Base-by-base conservation (phyloP, 78 protist genomes). In the Fonticula alba region DNA sequence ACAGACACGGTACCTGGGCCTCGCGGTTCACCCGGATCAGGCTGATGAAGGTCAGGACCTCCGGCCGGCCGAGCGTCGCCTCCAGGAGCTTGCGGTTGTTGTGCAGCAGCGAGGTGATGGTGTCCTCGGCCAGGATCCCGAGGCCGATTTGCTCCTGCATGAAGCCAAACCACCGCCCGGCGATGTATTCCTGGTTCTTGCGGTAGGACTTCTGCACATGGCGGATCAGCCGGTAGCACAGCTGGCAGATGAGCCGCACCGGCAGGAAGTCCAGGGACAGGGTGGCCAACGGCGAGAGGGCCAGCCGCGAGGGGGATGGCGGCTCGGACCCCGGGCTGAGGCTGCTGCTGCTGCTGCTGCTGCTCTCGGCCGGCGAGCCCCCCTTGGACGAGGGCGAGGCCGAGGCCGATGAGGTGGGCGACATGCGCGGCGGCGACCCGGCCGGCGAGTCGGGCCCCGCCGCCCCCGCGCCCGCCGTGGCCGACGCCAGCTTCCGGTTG, bases 91-190 rank as follows among this genome's bases (percentile, higher is more conserved):
- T 59, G 56, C 59, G 37, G 53, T 69, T 69, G 47, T 52, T 47
- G 75, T 69, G 47, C n/a, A 69, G 62, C 32, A 69, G 53, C 22
- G 54, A 27, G 36, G 75, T 69, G 62, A 69, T 59, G 54, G 66
- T 47, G 37, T 59, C 66, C 68, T 69, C 75, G 32, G 68, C 75
- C 10, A n/a, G 10, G 6, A 69, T 3, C 47, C 36, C 59, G 49
- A 22, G 19, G n/a, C 66, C 66, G 7, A 69, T 69, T 29, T 69
- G 75, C 22, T 24, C 0, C 22, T 69, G 75, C 75, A 69, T 69
- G 3, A 60, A 58, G 10, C 47, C 60, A 15, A 69, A 33, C 49
- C 57, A 13, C 53, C 49, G 17, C 17, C 43, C 5, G 17, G 75
- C 57, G 9, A 69, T 35, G 20, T 40, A n/a, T 54, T 69, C 68